These are phyloP conservation scores for Yamadazyma laniorum DNA, from an alignment of 805 yeast genomes.

Conservation along the genomic window DNA sequence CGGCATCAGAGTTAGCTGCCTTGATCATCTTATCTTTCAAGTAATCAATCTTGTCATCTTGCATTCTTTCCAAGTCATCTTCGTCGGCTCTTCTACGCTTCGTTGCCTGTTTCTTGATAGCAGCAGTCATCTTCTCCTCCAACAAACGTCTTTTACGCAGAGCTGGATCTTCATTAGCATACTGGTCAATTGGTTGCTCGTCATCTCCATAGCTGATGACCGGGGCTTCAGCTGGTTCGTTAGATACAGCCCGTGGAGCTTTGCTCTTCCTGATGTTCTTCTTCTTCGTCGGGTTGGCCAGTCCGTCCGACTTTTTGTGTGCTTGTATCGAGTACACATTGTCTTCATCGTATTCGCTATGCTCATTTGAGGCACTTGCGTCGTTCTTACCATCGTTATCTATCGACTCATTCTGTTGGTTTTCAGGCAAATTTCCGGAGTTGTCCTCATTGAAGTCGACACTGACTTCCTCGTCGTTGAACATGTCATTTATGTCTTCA, in stretches of 20 bases:
- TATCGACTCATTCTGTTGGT: conserved; percentile 1
- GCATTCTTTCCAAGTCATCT: conserved; percentile 91
- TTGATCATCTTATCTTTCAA: conserved; percentile 87
- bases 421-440: background rate
- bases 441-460: background rate
- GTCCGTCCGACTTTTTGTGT: conserved; percentile 17
- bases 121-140: conserved; percentile 77
- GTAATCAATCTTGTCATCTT: conserved; percentile 82
- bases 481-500: conserved; percentile 9
- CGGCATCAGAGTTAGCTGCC: conserved; percentile 76
- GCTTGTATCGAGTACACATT: conserved; percentile 22
- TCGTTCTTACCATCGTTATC: background rate
- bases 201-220: conserved; percentile 10
- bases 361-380: background rate
- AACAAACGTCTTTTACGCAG: conserved; percentile 64
- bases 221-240: conserved; percentile 5
- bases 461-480: conserved; percentile 9
- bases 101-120: conserved; percentile 62
- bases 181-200: conserved; percentile 16
- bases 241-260: conserved; percentile 4
- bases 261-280: conserved; percentile 25
- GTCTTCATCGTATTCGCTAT: conserved; percentile 16
- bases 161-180: conserved; percentile 34
- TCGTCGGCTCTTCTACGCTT: conserved; percentile 74
- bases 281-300: conserved; percentile 20